Conservation (phyloP, 2,329 filamentous ascomycete genomes). For the Parascedosporium putredinis region DNA sequence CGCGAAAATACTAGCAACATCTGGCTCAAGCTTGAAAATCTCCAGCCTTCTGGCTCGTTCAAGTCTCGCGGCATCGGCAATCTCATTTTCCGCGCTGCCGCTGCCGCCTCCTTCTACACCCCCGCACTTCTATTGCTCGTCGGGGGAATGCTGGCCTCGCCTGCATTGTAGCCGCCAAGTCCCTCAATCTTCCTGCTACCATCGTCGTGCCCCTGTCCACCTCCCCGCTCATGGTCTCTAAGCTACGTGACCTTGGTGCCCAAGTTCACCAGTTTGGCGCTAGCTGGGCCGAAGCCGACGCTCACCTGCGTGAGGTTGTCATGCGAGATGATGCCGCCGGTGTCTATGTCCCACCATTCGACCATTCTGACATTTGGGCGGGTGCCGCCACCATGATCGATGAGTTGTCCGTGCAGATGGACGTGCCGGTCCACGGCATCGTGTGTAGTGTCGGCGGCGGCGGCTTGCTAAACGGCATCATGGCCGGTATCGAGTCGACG, state of each 20-base stretch:
- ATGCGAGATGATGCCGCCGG: constrained; percentile 39
- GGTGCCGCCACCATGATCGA: constrained; percentile 51
- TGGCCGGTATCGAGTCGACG: constrained; percentile 46
- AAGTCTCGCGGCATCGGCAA: constrained; percentile 70
- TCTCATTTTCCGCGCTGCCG: constrained; percentile 33
- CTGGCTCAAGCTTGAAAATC: constrained; percentile 72
- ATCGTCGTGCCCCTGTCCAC: constrained; percentile 63
- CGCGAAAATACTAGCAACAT: constrained; percentile 56
- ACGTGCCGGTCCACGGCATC: constrained; percentile 51
- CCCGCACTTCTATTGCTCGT: constrained; percentile 67
- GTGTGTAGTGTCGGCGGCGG: constrained; percentile 75
- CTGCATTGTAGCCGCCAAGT: constrained; percentile 60
- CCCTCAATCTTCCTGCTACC: constrained; percentile 56
- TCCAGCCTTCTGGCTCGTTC: constrained; percentile 76
- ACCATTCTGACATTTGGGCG: constrained; percentile 57
- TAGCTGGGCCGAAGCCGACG: constrained; percentile 60
- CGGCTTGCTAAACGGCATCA: constrained; percentile 66
- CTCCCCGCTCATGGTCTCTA: constrained; percentile 58
- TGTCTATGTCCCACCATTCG: constrained; percentile 62
- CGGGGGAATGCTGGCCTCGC: constrained; percentile 80
- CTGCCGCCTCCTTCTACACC: constrained; percentile 20
- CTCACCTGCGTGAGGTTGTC: constrained; percentile 49
- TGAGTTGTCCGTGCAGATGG: constrained; percentile 31
- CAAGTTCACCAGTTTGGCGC: constrained; percentile 59
- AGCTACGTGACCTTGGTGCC: constrained; percentile 58